Evolutionary conservation across 1,284 basidiomycete species (phyloP), one percentile per base, ranked within the genome.

Genomic region (Melampsora abietis-canadensis): DNA sequence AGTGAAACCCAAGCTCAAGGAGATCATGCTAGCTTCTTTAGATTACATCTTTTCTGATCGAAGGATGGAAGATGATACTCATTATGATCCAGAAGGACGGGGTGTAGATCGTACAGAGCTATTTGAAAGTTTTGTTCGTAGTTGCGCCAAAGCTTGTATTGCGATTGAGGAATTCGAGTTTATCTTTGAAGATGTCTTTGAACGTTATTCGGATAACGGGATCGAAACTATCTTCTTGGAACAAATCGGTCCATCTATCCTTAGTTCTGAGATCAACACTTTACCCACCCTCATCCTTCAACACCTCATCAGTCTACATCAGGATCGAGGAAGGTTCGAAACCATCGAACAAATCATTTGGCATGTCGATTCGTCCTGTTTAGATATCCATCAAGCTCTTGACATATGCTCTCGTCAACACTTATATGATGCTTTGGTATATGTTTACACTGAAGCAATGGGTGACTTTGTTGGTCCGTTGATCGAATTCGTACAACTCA

Each of bases 381-480:
- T 99, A 75, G 96, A 99, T 80, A 89, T 98, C 81, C 91, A 98
- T 80, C 96, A 98, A 82, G 90, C 90, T 0, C 89, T 98, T 76
- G 86, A 83, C 19, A 85, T 99, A 4, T 98, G 96, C 80, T 88
- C 92, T 79, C 85, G 85, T 70, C 87, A 92, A 79, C 85, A 86
- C 37, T 86, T 98, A 1, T 97, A 94, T 84, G 95, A 98, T 80
- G 94, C 95, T 0, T 86, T 98, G 76, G 90, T 95, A 76, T 94
- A 97, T 81, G 90, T 98, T 47, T 96, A 94, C 82, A 96, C 90
- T 14, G 86, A 89, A 51, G 92, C 92, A 2, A 83, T 99, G 79
- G 85, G 85, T 75, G 96, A 99, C 81, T 97, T 90, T 78, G 88
- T 94, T 27, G 88, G 92, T 1, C 95, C 96, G 0, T 83, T 98